phyloP scores from a whole-genome alignment of 495 filamentous ascomycete species.

The Xylaria venustula region DNA sequence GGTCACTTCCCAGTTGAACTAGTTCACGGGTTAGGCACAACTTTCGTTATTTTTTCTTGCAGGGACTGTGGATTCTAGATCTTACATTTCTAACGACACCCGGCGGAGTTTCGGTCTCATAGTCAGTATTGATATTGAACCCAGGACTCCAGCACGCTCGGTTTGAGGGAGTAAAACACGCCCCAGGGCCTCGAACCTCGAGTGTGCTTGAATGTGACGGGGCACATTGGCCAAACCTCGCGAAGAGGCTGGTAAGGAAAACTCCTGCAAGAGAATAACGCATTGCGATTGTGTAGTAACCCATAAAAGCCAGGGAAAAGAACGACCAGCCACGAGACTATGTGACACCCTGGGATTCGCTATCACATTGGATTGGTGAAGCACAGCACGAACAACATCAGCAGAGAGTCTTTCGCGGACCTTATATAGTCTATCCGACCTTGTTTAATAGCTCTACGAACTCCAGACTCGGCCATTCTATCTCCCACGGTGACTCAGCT shows the following conservation, averaged over 20 bases:
- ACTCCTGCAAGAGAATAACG: neutral
- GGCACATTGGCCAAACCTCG: slow-evolving; percentile 6
- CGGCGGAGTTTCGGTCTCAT: slow-evolving; percentile 30
- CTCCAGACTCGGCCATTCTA: neutral
- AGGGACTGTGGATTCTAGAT: neutral
- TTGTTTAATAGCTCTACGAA: neutral
- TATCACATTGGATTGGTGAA: neutral
- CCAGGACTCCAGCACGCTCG: slow-evolving; percentile 37
- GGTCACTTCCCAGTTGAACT: slow-evolving; percentile 44
- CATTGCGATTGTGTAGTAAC: neutral
- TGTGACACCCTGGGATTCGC: neutral
- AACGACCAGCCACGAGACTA: neutral
- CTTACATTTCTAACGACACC: slow-evolving; percentile 25
- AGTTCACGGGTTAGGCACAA: neutral
- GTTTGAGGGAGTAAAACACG: slow-evolving; percentile 36
- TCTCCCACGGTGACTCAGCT: neutral
- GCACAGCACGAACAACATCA: neutral
- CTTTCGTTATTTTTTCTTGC: neutral
- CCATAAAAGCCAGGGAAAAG: neutral
- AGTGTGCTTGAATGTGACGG: neutral
- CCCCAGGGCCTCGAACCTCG: slow-evolving; percentile 8
- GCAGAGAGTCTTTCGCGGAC: neutral
- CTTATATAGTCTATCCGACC: neutral
- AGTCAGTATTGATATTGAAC: slow-evolving; percentile 43
- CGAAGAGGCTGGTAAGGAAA: slow-evolving; percentile 5